phyloP scores from a whole-genome alignment of 148 eudicot species.

The Rhododendron mucronatum region DNA sequence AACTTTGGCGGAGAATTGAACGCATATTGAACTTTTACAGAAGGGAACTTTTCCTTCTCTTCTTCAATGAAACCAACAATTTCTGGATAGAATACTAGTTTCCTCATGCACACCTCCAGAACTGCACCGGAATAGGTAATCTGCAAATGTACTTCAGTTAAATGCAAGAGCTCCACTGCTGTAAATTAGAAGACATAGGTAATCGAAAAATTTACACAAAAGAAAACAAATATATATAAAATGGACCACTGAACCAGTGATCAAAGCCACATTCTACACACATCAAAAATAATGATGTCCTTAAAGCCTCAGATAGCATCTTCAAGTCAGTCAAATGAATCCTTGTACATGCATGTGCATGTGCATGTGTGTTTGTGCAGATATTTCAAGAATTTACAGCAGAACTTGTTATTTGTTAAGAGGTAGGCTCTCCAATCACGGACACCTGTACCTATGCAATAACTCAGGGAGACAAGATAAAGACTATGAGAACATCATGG shows the following conservation, averaged over 20 bases:
- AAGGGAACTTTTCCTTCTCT: conserved; percentile 84
- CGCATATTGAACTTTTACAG: conserved; percentile 66
- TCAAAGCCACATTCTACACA: not conserved
- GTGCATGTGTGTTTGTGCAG: too few species aligned
- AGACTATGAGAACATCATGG: not conserved
- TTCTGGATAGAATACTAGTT: conserved; percentile 88
- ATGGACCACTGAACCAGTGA: not conserved
- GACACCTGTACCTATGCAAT: not conserved
- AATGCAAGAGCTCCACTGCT: not conserved
- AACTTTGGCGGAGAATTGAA: conserved; percentile 89
- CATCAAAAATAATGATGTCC: not conserved
- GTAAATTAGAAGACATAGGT: not conserved
- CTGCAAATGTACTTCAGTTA: conserved; percentile 32
- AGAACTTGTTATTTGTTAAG: not conserved
- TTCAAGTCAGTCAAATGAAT: not conserved
- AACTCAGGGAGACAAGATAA: not conserved
- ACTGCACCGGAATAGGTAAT: conserved; percentile 66
- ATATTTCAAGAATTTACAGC: not conserved
- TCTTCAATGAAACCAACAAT: conserved; percentile 84
- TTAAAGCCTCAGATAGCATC: not conserved
- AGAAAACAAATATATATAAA: not conserved
- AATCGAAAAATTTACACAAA: not conserved
- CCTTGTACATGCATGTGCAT: not conserved
- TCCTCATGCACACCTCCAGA: conserved; percentile 93
- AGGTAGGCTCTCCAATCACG: not conserved